Evolutionary conservation across 768 basidiomycete species (phyloP).

Genomic region (Naganishia randhawae): DNA sequence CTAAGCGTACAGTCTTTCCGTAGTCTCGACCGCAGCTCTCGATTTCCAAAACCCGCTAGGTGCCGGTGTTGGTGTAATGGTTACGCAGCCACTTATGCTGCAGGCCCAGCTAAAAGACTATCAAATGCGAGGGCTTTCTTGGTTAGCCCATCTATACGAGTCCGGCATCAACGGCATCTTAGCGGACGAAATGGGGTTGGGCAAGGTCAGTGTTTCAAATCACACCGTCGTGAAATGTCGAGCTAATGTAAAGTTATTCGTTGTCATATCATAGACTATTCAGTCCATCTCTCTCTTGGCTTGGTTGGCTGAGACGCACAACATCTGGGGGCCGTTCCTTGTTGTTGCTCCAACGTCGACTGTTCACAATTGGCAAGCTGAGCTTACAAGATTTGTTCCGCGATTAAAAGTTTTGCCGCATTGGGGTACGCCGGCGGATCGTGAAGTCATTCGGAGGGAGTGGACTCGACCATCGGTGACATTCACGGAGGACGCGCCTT

Average conservation of each 20-base stretch:
- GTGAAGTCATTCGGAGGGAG: constrained; percentile 87
- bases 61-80: constrained; percentile 73
- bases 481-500: constrained; percentile 90
- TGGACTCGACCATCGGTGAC: constrained; percentile 98
- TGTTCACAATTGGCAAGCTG: constrained; percentile 98
- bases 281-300: constrained; percentile 95
- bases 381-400: constrained; percentile 92
- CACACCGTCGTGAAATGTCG: not conserved
- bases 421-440: constrained; percentile 96
- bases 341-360: constrained; percentile 97
- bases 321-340: constrained; percentile 98
- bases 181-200: constrained; percentile 93
- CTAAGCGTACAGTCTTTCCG: not conserved
- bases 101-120: constrained; percentile 97
- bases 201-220: constrained; percentile 45
- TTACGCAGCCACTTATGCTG: constrained; percentile 90
- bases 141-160: constrained; percentile 95
- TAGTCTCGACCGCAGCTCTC: constrained; percentile 73
- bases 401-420: constrained; percentile 90
- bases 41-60: constrained; percentile 99
- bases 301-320: constrained; percentile 92
- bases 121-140: constrained; percentile 94
- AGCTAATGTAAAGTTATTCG: not conserved
- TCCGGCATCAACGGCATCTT: constrained; percentile 99
- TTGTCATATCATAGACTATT: constrained; percentile 59